phyloP scores from a whole-genome alignment of 1,139 yeast genomes.

The Debaryomyces fabryi region DNA sequence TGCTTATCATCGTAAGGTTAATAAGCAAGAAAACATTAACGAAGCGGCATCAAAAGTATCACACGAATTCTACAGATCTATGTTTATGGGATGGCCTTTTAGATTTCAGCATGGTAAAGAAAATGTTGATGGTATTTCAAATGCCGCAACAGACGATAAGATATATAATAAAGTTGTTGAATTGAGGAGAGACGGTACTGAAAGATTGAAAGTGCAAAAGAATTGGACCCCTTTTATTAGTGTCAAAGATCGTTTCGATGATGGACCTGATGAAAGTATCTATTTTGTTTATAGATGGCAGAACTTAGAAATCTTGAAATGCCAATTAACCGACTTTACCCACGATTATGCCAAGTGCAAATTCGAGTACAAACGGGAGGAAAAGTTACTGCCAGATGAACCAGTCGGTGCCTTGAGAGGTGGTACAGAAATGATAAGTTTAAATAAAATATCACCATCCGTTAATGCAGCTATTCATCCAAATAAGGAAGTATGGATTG shows the following conservation, averaged over 20 bases:
- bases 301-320: conserved; percentile 27
- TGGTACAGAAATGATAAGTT: conserved; percentile 41
- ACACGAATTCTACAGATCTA: conserved; percentile 23
- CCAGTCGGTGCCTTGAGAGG: conserved; percentile 46
- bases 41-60: conserved; percentile 9
- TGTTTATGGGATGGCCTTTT: conserved; percentile 40
- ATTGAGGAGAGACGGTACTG: conserved; percentile 22
- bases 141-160: conserved; percentile 17
- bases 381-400: conserved; percentile 17
- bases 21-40: conserved; percentile 5
- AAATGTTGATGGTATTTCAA: conserved; percentile 27
- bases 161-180: conserved; percentile 31
- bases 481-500: conserved; percentile 50
- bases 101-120: conserved; percentile 39
- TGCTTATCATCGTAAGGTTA: conserved; percentile 23
- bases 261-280: conserved; percentile 19
- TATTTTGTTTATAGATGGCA: conserved; percentile 41
- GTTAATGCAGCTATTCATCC: conserved; percentile 12
- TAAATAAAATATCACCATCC: conserved; percentile 18
- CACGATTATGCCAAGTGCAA: conserved; percentile 22
- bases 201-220: conserved; percentile 22
- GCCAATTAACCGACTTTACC: conserved; percentile 21
- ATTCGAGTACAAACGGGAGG: conserved; percentile 26
- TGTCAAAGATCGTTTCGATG: conserved; percentile 15
- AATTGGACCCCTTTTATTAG: conserved; percentile 54